These are phyloP conservation scores for Diutina catenulata DNA, from an alignment of 1,139 yeast species.

Conservation along the genomic window DNA sequence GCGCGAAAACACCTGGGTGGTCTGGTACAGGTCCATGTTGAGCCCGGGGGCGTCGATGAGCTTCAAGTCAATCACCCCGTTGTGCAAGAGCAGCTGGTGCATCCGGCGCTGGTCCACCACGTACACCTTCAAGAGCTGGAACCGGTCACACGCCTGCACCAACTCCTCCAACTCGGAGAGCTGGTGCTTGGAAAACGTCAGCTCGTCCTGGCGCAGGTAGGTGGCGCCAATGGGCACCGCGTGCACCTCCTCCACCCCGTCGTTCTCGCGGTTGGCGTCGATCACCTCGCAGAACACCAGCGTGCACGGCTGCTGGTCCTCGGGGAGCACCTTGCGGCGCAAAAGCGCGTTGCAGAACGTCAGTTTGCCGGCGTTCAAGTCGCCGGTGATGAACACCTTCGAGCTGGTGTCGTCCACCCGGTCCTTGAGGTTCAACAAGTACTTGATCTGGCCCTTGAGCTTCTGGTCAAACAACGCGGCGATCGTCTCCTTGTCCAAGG, in stretches of 20 bases:
- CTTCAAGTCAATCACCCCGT: slow-evolving; percentile 87
- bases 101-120: slow-evolving; percentile 64
- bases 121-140: slow-evolving; percentile 66
- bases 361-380: slow-evolving; percentile 92
- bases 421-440: slow-evolving; percentile 61
- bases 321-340: slow-evolving; percentile 71
- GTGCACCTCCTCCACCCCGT: slow-evolving; percentile 79
- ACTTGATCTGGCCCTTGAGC: slow-evolving; percentile 49
- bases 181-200: slow-evolving; percentile 49
- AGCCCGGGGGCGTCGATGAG: slow-evolving; percentile 96
- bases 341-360: slow-evolving; percentile 89
- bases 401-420: slow-evolving; percentile 88
- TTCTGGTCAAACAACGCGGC: slow-evolving; percentile 57
- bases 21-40: slow-evolving; percentile 85
- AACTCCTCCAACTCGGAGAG: slow-evolving; percentile 51
- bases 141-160: slow-evolving; percentile 66
- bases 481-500: slow-evolving; percentile 51
- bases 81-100: slow-evolving; percentile 63
- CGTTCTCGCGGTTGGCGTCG: slow-evolving; percentile 64
- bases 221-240: slow-evolving; percentile 60
- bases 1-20: slow-evolving; percentile 89
- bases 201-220: slow-evolving; percentile 50
- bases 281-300: slow-evolving; percentile 91
- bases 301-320: slow-evolving; percentile 97
- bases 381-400: slow-evolving; percentile 94